Evolutionary conservation across 1,139 yeast genomes (phyloP).

Genomic region (Saccharomyces hybrid): DNA sequence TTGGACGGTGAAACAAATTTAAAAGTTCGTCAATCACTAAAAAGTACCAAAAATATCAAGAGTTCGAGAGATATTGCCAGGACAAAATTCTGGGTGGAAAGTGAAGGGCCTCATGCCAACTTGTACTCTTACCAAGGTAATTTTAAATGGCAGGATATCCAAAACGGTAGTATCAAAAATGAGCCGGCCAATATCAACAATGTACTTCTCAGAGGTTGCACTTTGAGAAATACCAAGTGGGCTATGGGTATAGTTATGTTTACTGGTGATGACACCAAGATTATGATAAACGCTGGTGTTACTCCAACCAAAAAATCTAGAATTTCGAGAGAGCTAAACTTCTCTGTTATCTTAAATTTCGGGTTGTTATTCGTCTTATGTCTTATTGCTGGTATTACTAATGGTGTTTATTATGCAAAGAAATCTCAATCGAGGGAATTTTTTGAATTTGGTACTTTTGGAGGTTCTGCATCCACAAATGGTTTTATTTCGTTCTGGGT

Average conservation of each 20-base stretch:
- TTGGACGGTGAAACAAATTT: constrained; percentile 94
- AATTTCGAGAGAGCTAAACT: constrained; percentile 75
- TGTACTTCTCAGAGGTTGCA: constrained; percentile 77
- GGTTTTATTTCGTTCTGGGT: constrained; percentile 87
- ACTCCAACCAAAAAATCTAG: constrained; percentile 87
- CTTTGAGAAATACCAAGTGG: constrained; percentile 89
- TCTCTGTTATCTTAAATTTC: constrained; percentile 75
- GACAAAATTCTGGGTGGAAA: constrained; percentile 74
- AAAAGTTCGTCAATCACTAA: constrained; percentile 68
- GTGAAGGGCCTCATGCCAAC: constrained; percentile 83
- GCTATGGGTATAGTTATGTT: constrained; percentile 80
- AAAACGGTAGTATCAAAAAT: constrained; percentile 36
- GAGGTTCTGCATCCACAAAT: constrained; percentile 52
- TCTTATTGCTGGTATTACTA: constrained; percentile 71
- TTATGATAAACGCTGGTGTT: constrained; percentile 86
- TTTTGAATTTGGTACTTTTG: constrained; percentile 66
- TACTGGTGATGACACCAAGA: constrained; percentile 88
- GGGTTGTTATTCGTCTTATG: constrained; percentile 66
- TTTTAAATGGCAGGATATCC: constrained; percentile 35
- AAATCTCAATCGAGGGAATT: constrained; percentile 49
- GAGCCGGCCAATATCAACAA: constrained; percentile 81
- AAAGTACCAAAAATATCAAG: constrained; percentile 55
- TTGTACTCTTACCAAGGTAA: constrained; percentile 75
- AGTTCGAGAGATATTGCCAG: constrained; percentile 67
- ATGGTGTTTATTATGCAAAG: constrained; percentile 63